phyloP scores from a whole-genome alignment of 352 stramenopile genomes.

The Halophytophthora polymorphica region DNA sequence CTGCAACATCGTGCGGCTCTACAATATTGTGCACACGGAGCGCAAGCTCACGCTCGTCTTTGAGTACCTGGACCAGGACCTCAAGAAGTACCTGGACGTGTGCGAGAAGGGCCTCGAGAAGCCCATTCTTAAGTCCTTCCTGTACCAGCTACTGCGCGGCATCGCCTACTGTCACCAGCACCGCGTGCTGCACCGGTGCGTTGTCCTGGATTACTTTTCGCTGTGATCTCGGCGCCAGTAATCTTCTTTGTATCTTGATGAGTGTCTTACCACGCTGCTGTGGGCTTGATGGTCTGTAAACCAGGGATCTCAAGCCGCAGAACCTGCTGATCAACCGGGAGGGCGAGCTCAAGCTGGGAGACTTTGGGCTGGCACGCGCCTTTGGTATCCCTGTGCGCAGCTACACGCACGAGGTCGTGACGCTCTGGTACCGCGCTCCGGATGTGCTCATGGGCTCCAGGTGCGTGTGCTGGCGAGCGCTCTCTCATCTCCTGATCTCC shows the following conservation, averaged over 20 bases:
- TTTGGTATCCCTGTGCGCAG: conserved; percentile 99
- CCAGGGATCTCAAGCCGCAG: conserved; percentile 98
- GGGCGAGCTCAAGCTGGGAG: conserved; percentile 98
- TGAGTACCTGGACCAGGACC: conserved; percentile 99
- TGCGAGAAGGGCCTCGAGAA: conserved; percentile 96
- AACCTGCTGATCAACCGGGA: conserved; percentile 98
- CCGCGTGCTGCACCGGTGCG: conserved; percentile 89
- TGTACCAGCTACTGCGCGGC: conserved; percentile 98
- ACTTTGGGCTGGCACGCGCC: conserved; percentile 99
- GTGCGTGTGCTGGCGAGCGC: conserved; percentile 23
- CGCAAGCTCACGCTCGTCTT: conserved; percentile 99
- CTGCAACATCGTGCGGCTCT: conserved; percentile 97
- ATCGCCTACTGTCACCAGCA: conserved; percentile 99
- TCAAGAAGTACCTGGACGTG: conserved; percentile 99
- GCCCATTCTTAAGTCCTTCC: conserved; percentile 93
- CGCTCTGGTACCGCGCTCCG: conserved; percentile 98
- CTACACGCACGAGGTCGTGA: conserved; percentile 99
- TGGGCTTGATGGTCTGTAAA: conserved; percentile 14
- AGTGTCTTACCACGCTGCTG: conserved; percentile 1
- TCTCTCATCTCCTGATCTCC: neutral
- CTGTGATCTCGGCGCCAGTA: conserved; percentile 3
- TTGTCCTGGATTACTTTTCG: neutral
- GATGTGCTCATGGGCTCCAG: conserved; percentile 97
- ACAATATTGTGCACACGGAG: conserved; percentile 99
- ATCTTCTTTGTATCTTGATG: conserved; percentile 1